phyloP scores from a whole-genome alignment of 2,329 filamentous ascomycete species.

The Setomelanomma holmii region DNA sequence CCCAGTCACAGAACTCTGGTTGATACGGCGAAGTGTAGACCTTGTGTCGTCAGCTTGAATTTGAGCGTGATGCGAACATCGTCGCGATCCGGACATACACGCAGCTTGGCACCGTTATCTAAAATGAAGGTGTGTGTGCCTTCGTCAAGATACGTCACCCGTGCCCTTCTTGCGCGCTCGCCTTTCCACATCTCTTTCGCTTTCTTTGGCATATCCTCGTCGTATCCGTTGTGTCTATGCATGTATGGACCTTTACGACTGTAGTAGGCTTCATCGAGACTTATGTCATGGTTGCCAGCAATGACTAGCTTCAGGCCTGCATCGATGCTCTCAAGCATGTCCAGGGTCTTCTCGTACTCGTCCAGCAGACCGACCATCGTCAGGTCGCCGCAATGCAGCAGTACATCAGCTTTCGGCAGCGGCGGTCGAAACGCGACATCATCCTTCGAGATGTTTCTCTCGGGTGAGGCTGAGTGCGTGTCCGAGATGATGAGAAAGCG shows the following conservation, averaged over 20 bases:
- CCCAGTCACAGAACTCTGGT: conserved; percentile 64
- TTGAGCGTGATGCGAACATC: no score
- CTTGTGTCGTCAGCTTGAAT: conserved; percentile 20
- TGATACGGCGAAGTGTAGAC: conserved; percentile 63
- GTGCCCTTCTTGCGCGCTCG: conserved; percentile 52
- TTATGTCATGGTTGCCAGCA: conserved; percentile 18
- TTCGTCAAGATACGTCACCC: conserved; percentile 64
- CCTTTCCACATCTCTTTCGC: conserved; percentile 58
- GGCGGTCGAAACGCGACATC: conserved; percentile 43
- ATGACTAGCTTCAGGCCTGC: conserved; percentile 68
- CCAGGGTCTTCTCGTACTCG: conserved; percentile 58
- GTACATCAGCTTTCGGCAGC: conserved; percentile 59
- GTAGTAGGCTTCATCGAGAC: conserved; percentile 58
- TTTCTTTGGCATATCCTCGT: conserved; percentile 22
- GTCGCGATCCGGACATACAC: conserved; percentile 27
- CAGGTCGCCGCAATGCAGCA: conserved; percentile 66
- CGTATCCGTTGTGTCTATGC: conserved; percentile 29
- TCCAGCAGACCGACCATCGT: conserved; percentile 58
- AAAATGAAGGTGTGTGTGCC: conserved; percentile 57
- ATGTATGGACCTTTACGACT: conserved; percentile 31
- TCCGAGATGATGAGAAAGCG: conserved; percentile 56
- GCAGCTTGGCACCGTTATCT: conserved; percentile 58
- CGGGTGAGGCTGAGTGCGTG: conserved; percentile 43
- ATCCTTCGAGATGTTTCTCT: conserved; percentile 12
- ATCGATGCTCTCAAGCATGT: conserved; percentile 56